Evolutionary conservation across 2,329 filamentous ascomycete genomes (phyloP).

Genomic region (Xylariaceae sp.): DNA sequence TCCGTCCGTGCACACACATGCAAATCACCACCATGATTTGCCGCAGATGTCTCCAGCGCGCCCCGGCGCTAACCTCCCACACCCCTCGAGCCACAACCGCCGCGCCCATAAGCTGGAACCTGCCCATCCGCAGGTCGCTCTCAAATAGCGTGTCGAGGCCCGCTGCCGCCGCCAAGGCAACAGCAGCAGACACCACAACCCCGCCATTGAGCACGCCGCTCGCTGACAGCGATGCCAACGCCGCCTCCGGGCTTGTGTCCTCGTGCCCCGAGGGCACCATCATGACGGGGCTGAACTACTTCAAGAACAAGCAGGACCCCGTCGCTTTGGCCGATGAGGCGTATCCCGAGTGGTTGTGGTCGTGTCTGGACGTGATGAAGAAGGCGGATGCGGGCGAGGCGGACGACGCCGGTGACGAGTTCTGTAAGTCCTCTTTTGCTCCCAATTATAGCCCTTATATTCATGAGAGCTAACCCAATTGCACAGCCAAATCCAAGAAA

Average conservation of each 20-base stretch:
- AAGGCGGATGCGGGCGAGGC: conserved; percentile 45
- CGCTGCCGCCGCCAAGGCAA: conserved; percentile 33
- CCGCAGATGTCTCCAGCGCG: conserved; percentile 46
- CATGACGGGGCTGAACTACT: conserved; percentile 69
- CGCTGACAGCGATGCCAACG: conserved; percentile 20
- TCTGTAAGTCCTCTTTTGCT: conserved; percentile 53
- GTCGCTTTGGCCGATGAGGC: conserved; percentile 68
- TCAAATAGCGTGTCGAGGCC: conserved; percentile 34
- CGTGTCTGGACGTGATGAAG: conserved; percentile 58
- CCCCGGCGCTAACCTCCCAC: conserved; percentile 31
- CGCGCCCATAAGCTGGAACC: conserved; percentile 22
- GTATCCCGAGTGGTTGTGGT: conserved; percentile 80
- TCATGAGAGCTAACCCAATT: not conserved
- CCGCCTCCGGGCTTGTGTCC: conserved; percentile 33
- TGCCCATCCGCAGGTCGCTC: conserved; percentile 31
- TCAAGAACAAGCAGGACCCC: conserved; percentile 68
- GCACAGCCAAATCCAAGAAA: conserved; percentile 75
- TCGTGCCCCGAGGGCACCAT: conserved; percentile 63
- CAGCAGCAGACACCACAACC: conserved; percentile 12
- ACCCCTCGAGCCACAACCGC: conserved; percentile 16
- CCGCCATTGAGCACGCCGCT: conserved; percentile 29
- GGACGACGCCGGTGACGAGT: conserved; percentile 63
- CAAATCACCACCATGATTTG: conserved; percentile 35
- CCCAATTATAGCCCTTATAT: not conserved
- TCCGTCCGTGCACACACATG: not conserved